Evolutionary conservation across 306 rosid genomes (phyloP).

Genomic region (Gastrolobium villosum): DNA sequence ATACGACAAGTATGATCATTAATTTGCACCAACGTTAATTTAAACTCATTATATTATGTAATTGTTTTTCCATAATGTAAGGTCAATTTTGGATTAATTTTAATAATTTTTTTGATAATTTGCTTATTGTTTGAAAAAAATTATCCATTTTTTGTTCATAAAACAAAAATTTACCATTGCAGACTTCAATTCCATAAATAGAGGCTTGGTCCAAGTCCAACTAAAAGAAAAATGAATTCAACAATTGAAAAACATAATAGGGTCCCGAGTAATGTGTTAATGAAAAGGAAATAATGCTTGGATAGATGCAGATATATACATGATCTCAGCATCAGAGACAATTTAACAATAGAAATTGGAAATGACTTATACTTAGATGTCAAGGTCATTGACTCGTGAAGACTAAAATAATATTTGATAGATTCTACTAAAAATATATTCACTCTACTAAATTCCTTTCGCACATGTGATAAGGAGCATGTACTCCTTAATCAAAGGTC

Average conservation of each 20-base stretch:
- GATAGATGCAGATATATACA: constrained; percentile 10
- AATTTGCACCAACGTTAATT: constrained; percentile 14
- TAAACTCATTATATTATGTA: not conserved
- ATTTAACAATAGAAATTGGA: not conserved
- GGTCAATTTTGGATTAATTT: not conserved
- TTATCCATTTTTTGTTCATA: not conserved
- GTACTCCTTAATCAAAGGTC: too few relatives aligned
- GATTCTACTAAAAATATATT: constrained; percentile 13
- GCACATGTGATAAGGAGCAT: too few relatives aligned
- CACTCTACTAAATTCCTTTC: too few relatives aligned
- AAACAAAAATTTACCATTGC: not conserved
- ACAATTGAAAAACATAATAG: not conserved
- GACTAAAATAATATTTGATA: constrained; percentile 8
- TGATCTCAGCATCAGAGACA: constrained; percentile 30
- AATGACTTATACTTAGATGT: constrained; percentile 1
- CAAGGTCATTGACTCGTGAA: constrained; percentile 37
- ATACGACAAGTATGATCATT: constrained; percentile 31
- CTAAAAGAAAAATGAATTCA: not conserved
- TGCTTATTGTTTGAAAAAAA: not conserved
- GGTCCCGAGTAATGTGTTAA: not conserved
- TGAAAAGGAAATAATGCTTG: not conserved
- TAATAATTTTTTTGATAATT: too few relatives aligned
- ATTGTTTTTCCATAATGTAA: constrained; percentile 18
- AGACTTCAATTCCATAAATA: not conserved
- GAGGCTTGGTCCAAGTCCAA: not conserved